A percentile compares a stretch with the other conserved stretches of the same genome.
phyloP scores from a whole-genome alignment of 2,329 filamentous ascomycete genomes.

The Ophiostoma tasmaniense region DNA sequence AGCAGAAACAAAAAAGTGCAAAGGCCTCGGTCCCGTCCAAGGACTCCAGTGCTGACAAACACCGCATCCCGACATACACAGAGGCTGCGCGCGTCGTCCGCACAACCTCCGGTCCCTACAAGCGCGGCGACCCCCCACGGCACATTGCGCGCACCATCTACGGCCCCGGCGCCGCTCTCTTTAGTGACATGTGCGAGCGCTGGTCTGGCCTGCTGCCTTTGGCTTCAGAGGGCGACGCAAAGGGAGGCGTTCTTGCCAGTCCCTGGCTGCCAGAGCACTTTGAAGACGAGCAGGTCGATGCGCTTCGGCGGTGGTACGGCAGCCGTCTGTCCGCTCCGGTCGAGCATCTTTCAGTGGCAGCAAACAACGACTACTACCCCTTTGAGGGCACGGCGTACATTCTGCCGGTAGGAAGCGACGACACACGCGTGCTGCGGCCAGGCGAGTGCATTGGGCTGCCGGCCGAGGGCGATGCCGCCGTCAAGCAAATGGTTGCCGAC shows the following conservation, averaged over 20 bases:
- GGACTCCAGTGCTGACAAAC: not conserved
- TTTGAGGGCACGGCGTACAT: not conserved
- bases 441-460: not conserved
- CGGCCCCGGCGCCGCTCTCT: not conserved
- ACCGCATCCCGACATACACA: constrained; percentile 3
- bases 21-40: not conserved
- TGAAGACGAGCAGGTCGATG: constrained; percentile 29
- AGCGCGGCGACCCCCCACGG: constrained; percentile 1
- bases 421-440: not conserved
- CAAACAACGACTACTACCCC: not conserved
- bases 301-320: constrained; percentile 26
- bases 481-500: not conserved
- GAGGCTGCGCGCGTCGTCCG: not conserved
- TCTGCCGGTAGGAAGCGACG: not conserved
- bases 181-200: not conserved
- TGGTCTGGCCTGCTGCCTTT: not conserved
- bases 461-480: constrained; percentile 15
- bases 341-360: not conserved
- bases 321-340: not conserved
- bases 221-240: not conserved
- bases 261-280: constrained; percentile 34
- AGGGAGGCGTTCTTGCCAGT: constrained; percentile 28
- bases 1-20: not conserved
- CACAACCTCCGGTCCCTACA: not conserved
- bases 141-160: constrained; percentile 7